These are phyloP conservation scores for Helotiales sp. DNA, from an alignment of 2,329 filamentous ascomycete genomes.

Conservation along the genomic window DNA sequence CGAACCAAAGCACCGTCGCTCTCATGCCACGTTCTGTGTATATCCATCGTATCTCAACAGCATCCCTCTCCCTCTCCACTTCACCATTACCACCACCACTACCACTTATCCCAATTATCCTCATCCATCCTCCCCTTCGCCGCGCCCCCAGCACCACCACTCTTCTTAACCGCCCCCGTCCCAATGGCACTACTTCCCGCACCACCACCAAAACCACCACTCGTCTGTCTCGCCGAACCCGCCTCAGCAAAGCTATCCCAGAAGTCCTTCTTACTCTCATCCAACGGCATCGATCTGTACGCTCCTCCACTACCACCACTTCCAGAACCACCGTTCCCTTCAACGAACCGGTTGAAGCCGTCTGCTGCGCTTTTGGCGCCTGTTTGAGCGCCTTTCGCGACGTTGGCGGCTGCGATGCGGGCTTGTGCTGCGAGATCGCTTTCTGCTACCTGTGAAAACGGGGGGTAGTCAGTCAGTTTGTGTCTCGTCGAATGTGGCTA, in stretches of 20 bases:
- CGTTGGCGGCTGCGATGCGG: constrained; percentile 66
- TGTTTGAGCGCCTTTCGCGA: constrained; percentile 68
- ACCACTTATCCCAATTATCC: constrained; percentile 65
- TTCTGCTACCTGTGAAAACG: constrained; percentile 68
- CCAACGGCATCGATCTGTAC: constrained; percentile 50
- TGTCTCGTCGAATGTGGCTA: neutral
- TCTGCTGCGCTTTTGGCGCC: constrained; percentile 78
- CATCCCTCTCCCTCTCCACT: neutral
- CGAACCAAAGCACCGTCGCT: neutral
- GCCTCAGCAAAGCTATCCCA: constrained; percentile 85
- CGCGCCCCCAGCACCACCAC: constrained; percentile 22
- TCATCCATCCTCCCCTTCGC: constrained; percentile 51
- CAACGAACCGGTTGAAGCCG: constrained; percentile 84
- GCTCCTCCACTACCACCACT: constrained; percentile 38
- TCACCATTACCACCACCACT: neutral
- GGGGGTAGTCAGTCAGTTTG: constrained; percentile 34
- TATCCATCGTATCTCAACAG: neutral
- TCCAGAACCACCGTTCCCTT: constrained; percentile 60
- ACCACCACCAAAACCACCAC: constrained; percentile 3
- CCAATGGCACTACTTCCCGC: constrained; percentile 36
- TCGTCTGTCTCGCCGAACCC: constrained; percentile 23
- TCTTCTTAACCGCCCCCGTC: constrained; percentile 41
- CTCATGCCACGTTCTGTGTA: no score
- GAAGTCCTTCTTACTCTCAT: constrained; percentile 78
- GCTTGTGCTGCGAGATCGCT: constrained; percentile 76